Conservation (phyloP, 208 protist genomes). For the Wallacemonas rigidus region DNA sequence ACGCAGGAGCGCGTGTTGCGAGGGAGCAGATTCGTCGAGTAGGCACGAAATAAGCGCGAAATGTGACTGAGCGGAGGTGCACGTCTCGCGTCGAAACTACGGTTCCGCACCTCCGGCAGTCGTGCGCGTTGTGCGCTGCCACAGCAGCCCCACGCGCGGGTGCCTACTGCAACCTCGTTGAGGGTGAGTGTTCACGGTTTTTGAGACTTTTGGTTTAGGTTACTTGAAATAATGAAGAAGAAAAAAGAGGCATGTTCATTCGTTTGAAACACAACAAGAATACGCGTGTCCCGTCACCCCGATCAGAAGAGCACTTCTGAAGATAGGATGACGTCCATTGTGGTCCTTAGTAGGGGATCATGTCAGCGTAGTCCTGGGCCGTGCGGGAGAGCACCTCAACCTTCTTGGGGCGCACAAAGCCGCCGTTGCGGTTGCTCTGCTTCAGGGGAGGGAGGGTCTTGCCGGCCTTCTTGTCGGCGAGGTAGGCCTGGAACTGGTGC, state of each 20-base stretch:
- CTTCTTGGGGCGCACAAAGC: slow-evolving; percentile 70
- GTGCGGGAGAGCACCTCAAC: slow-evolving; percentile 82
- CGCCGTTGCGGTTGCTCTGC: slow-evolving; percentile 75
- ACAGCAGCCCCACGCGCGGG: too few species aligned
- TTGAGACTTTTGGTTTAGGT: not conserved
- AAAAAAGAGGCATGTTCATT: slow-evolving; percentile 23
- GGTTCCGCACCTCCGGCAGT: too few species aligned
- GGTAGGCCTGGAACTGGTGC: slow-evolving; percentile 72
- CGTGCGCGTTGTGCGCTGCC: too few species aligned
- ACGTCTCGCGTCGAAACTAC: too few species aligned
- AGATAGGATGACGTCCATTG: too few species aligned
- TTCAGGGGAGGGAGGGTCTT: slow-evolving; percentile 71
- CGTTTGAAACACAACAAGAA: not conserved
- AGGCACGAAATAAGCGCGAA: too few species aligned
- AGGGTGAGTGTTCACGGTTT: too few species aligned
- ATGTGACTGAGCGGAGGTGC: too few species aligned
- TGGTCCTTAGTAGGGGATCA: slow-evolving; percentile 72
- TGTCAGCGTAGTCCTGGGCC: slow-evolving; percentile 84
- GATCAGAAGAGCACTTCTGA: not conserved
- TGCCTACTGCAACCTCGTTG: too few species aligned
- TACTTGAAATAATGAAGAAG: slow-evolving; percentile 24
- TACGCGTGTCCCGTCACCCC: not conserved
- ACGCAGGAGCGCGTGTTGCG: too few species aligned
- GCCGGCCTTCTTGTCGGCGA: slow-evolving; percentile 81
- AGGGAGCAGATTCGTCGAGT: too few species aligned